phyloP scores from a whole-genome alignment of 2,329 filamentous ascomycete species.

The Aspergillus latus region DNA sequence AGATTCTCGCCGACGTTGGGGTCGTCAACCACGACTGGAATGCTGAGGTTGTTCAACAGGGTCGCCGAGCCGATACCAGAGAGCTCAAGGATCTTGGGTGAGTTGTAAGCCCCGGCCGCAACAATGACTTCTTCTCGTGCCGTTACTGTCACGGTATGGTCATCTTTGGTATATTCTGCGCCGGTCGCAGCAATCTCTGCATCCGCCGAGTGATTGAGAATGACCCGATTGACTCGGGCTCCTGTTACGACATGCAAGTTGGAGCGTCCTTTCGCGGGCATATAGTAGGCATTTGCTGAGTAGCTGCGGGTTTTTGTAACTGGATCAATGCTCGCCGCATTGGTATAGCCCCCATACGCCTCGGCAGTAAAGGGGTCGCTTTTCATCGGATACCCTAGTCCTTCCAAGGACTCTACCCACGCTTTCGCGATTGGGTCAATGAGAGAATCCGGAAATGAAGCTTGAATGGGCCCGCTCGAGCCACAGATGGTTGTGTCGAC shows the following conservation, averaged over 20 bases:
- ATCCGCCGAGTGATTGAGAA: too few species aligned
- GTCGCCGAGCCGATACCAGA: too few species aligned
- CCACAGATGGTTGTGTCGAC: too few species aligned
- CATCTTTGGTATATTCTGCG: too few species aligned
- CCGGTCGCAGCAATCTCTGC: too few species aligned
- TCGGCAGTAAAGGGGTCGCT: neutral
- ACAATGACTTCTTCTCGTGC: too few species aligned
- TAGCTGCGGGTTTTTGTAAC: neutral
- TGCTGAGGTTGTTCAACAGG: too few species aligned
- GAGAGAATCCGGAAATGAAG: neutral
- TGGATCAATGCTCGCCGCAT: neutral
- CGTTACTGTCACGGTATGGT: too few species aligned
- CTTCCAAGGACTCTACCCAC: neutral
- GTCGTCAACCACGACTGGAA: too few species aligned
- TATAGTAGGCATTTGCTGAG: neutral
- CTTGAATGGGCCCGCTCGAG: neutral
- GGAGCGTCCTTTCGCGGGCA: neutral
- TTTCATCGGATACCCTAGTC: neutral
- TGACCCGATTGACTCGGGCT: neutral
- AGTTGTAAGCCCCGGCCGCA: too few species aligned
- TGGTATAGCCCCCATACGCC: neutral
- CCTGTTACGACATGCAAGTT: neutral
- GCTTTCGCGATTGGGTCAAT: neutral
- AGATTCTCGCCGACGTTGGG: too few species aligned
- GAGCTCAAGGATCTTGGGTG: too few species aligned